These are phyloP conservation scores for Beta vulgaris DNA, from an alignment of 148 eudicot species.

Conservation along the genomic window DNA sequence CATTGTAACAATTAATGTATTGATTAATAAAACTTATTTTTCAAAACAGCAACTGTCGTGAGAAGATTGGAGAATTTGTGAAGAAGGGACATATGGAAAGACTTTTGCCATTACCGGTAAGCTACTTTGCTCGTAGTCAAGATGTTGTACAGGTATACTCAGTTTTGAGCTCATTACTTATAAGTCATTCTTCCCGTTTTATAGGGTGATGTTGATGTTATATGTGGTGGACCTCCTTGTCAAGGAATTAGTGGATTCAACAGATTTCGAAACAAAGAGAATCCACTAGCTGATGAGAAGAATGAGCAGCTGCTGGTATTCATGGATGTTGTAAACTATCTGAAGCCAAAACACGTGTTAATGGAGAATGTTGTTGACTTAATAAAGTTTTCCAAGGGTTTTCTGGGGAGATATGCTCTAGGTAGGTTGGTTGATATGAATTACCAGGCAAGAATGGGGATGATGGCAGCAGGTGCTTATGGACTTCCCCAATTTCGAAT, in stretches of 20 bases:
- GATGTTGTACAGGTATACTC: not conserved
- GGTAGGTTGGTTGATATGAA: slow-evolving; percentile 63
- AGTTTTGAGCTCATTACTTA: not conserved
- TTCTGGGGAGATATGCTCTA: slow-evolving; percentile 65
- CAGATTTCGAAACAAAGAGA: slow-evolving; percentile 47
- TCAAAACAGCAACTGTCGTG: slow-evolving; percentile 43
- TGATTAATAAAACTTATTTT: not conserved
- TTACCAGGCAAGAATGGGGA: slow-evolving; percentile 69
- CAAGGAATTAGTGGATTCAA: slow-evolving; percentile 89
- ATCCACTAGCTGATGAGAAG: slow-evolving; percentile 53
- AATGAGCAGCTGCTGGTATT: slow-evolving; percentile 57
- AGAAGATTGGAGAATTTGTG: slow-evolving; percentile 59
- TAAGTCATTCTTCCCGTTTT: not conserved
- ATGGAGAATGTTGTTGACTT: slow-evolving; percentile 89
- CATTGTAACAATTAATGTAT: not conserved
- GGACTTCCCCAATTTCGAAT: slow-evolving; percentile 82
- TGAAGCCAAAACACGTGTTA: slow-evolving; percentile 55
- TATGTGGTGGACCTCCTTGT: slow-evolving; percentile 93
- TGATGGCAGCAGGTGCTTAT: slow-evolving; percentile 84
- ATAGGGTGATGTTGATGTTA: slow-evolving; percentile 72
- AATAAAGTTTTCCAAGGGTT: slow-evolving; percentile 53
- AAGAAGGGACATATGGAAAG: slow-evolving; percentile 38
- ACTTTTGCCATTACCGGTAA: slow-evolving; percentile 70
- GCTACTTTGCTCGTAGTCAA: not conserved
- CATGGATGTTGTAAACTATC: slow-evolving; percentile 63